Conservation (phyloP, 169 alveolate species). For the Toxoplasma gondii region DNA sequence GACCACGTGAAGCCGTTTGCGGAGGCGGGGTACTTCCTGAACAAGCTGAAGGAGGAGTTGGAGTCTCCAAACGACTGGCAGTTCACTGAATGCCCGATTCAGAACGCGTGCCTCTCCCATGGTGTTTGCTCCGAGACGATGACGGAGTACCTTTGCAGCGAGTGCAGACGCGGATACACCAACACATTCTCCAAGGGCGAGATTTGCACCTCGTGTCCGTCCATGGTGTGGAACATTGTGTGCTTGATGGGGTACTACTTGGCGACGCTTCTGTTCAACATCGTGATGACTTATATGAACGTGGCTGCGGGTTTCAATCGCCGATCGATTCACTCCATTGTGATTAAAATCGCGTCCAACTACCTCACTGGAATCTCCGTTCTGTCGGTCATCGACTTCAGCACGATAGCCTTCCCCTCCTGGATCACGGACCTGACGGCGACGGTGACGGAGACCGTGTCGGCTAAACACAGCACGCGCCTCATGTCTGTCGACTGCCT, state of each 20-base stretch:
- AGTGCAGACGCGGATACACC: slow-evolving; percentile 83
- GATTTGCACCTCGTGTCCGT: slow-evolving; percentile 80
- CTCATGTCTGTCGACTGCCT: slow-evolving; percentile 81
- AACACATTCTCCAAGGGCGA: slow-evolving; percentile 79
- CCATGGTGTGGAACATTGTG: slow-evolving; percentile 68
- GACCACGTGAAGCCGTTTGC: slow-evolving; percentile 85
- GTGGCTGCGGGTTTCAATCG: slow-evolving; percentile 86
- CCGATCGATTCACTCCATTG: slow-evolving; percentile 86
- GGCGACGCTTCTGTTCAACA: slow-evolving; percentile 77
- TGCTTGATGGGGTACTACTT: slow-evolving; percentile 73
- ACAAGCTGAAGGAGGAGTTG: slow-evolving; percentile 73
- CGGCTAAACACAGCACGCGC: slow-evolving; percentile 48
- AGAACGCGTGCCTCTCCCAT: slow-evolving; percentile 79
- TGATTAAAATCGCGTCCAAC: slow-evolving; percentile 85
- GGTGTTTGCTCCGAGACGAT: slow-evolving; percentile 80
- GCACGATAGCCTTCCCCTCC: slow-evolving; percentile 73
- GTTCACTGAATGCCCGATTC: slow-evolving; percentile 83
- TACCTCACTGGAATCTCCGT: slow-evolving; percentile 82
- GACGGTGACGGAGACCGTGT: slow-evolving; percentile 49
- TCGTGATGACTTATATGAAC: slow-evolving; percentile 83
- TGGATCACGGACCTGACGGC: slow-evolving; percentile 71
- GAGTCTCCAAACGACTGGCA: slow-evolving; percentile 84
- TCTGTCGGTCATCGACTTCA: slow-evolving; percentile 76
- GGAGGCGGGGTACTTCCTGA: slow-evolving; percentile 79
- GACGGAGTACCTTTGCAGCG: slow-evolving; percentile 84